Percentiles rank a stretch among this genome's conserved stretches.
Conservation (phyloP, 805 yeast genomes). For the Kregervanrija delftensis region DNA sequence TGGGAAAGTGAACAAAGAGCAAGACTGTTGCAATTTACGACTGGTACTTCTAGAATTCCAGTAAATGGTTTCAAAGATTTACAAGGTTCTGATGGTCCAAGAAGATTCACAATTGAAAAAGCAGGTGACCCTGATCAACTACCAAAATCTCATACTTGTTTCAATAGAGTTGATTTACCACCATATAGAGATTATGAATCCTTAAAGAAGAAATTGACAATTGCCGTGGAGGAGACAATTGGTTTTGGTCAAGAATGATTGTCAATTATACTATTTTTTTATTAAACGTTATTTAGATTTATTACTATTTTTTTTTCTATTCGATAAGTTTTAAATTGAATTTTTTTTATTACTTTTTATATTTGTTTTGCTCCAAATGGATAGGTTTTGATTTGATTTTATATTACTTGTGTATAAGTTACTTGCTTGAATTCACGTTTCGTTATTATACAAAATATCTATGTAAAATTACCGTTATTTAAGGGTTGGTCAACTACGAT, state of each 20-base stretch:
- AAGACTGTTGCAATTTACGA: constrained; percentile 89
- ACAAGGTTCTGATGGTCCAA: constrained; percentile 98
- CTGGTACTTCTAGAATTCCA: constrained; percentile 98
- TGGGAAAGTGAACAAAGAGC: constrained; percentile 98
- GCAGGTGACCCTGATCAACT: constrained; percentile 92
- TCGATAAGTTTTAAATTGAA: not conserved
- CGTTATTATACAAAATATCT: not conserved
- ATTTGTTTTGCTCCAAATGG: too few species aligned
- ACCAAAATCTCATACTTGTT: constrained; percentile 98
- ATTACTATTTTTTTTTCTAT: not conserved
- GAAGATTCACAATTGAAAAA: constrained; percentile 96
- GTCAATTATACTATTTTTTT: not conserved
- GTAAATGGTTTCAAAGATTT: constrained; percentile 98
- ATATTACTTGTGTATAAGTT: not conserved
- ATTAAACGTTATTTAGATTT: not conserved
- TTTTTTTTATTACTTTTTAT: not conserved
- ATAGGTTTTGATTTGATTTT: too few species aligned
- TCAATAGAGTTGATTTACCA: constrained; percentile 97
- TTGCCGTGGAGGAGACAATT: constrained; percentile 98
- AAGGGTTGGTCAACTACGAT: too few species aligned
- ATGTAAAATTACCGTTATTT: too few species aligned
- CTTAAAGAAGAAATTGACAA: constrained; percentile 80
- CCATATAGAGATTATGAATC: constrained; percentile 81
- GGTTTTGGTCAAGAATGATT: constrained; percentile 94
- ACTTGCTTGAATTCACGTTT: not conserved